Evolutionary conservation across 169 alveolate genomes (phyloP), one percentile per base, ranked within the genome.

Genomic region (Plasmodium gallinaceum): DNA sequence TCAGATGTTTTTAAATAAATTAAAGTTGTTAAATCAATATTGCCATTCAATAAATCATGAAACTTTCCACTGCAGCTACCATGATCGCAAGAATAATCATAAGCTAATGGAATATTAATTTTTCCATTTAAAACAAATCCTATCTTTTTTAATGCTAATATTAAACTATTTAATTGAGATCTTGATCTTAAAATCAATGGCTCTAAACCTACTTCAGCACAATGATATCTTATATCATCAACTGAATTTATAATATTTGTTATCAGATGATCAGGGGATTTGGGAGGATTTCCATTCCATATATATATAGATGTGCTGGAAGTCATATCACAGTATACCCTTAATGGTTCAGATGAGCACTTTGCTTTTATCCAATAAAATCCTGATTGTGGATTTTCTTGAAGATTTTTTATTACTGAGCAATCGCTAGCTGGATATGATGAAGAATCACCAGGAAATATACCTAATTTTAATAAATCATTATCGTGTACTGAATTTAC

Each of bases 281-380:
- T 90, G 22, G 93, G 88, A 0, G 92, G 92, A 32, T 58, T 52
- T 52, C 93, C 94, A 66, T 93, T 88, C 95, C 95, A 88, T 2
- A 95, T 65, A 78, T 92, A 94, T 26, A 93, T 88, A 42, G 95
- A 88, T 24, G 96, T 94, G 57, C 96, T 93, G 5, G 95, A 90
- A 51, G 89, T 88, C 95, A 95, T 96, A 62, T 96, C 98, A 75
- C 98, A 96, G 93, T 95, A 96, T 46, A 93, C 98, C 37, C 98
- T 83, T 64, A 96, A 64, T 9, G 98, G 97, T 45, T 93, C 96
- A 24, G 95, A 90, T 9, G 98, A 80, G 69, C 98, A 96, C 58
- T 93, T 86, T 7, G 98, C 98, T 71, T 91, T 93, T 46, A 96
- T 94, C 98, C 98, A 96, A 88, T 96, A 96, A 91, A 96, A 96